Conservation (phyloP, 257 asterid genomes). For the Plantago elongata region DNA sequence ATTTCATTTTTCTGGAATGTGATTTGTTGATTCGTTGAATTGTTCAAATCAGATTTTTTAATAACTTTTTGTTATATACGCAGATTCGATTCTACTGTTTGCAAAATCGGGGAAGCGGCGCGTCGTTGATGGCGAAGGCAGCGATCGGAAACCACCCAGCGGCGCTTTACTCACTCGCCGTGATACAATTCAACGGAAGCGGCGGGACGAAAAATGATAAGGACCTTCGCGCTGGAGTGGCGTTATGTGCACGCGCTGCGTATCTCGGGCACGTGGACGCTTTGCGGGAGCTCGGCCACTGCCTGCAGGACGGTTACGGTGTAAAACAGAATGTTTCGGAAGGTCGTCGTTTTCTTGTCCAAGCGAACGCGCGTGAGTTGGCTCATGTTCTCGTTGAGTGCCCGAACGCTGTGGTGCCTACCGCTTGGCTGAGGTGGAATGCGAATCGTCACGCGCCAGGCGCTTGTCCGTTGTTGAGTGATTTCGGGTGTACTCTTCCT, state of each 20-base stretch:
- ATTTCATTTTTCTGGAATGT: not conserved
- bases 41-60: too few relatives aligned
- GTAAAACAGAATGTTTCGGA: slow-evolving; percentile 78
- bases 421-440: slow-evolving; percentile 56
- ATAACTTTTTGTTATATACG: slow-evolving; percentile 12
- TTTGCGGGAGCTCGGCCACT: slow-evolving; percentile 93
- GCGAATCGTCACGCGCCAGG: slow-evolving; percentile 33
- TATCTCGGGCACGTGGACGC: slow-evolving; percentile 92
- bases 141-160: slow-evolving; percentile 89
- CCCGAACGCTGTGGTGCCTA: slow-evolving; percentile 49
- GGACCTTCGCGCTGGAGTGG: slow-evolving; percentile 89
- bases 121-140: slow-evolving; percentile 89
- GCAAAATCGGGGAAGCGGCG: slow-evolving; percentile 78
- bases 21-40: too few relatives aligned
- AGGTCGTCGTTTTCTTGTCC: slow-evolving; percentile 82
- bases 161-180: slow-evolving; percentile 85
- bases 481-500: slow-evolving; percentile 92
- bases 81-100: slow-evolving; percentile 96
- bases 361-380: slow-evolving; percentile 97
- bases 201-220: slow-evolving; percentile 88
- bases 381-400: slow-evolving; percentile 53
- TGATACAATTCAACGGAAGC: slow-evolving; percentile 92
- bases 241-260: slow-evolving; percentile 90
- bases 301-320: slow-evolving; percentile 98
- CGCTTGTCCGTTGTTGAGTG: slow-evolving; percentile 66